Evolutionary conservation across 805 yeast species (phyloP), one percentile per base, ranked within the genome.

Genomic region (Candida schatavii): DNA sequence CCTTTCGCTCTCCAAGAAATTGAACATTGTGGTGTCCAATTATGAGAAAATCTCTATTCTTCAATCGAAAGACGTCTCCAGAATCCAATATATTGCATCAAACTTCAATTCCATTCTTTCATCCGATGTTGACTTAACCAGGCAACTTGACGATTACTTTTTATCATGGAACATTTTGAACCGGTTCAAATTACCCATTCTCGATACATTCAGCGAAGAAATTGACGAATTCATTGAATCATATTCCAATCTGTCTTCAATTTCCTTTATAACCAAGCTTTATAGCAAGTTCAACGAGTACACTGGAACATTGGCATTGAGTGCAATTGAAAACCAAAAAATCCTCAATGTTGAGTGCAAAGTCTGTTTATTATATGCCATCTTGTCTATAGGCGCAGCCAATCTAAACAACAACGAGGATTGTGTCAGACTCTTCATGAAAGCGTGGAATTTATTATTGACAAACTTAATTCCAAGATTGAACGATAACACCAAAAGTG

Each of bases 391-490:
- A 33, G 81, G 81, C 3, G 41, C 41, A 5, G 21, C 35, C 13
- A 29, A 18, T 10, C 60, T 62, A 39, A 49, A 63, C 14, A 61
- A 63, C 39, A 50, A 55, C 27, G 49, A 54, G 9, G 63, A 68
- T 43, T 64, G 72, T 4, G 52, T 68, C 13, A 47, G 56, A 27
- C 62, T 65, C 45, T 66, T 77, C 46, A 69, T 70, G 49, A 70
- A 64, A 39, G 55, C 72, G 25, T 77, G 82, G 81, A 53, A 56
- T 40, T 48, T 66, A n/a, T 50, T 67, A 30, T 59, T 64, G n/a
- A 54, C 61, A 34, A 57, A 57, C 39, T 49, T 66, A 27, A 59
- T 64, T 15, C 70, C 72, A 4, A 58, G 61, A 37, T 62, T 63
- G 44, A 61, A 57, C 18, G 10, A 32, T 47, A 50, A 56, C 31